A percentile compares a stretch with the other conserved stretches of the same genome.
These are phyloP conservation scores for Sergeia podlipaevii DNA, from an alignment of 208 protist genomes.

Conservation along the genomic window DNA sequence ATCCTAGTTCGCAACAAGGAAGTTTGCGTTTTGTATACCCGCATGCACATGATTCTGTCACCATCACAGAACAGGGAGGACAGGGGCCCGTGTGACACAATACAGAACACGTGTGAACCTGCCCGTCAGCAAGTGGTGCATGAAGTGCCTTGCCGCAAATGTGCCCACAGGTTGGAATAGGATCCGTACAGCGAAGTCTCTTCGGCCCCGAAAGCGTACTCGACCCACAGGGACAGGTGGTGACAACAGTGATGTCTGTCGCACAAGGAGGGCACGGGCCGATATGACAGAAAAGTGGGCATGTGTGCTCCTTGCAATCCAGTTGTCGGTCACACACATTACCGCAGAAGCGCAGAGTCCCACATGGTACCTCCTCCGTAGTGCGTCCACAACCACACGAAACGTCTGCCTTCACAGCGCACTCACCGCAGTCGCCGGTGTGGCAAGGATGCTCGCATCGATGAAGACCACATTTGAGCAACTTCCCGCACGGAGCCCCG, in stretches of 20 bases:
- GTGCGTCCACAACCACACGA: conserved; percentile 41
- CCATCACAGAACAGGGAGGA: conserved; percentile 29
- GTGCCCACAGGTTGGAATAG: conserved; percentile 52
- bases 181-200: conserved; percentile 66
- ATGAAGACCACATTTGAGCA: conserved; percentile 51
- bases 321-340: conserved; percentile 45
- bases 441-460: conserved; percentile 47
- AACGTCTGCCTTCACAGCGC: conserved; percentile 14
- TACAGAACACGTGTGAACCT: conserved; percentile 46
- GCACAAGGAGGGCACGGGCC: conserved; percentile 57
- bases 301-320: conserved; percentile 50
- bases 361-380: conserved; percentile 26
- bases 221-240: conserved; percentile 58
- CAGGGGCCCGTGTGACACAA: conserved; percentile 54
- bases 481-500: conserved; percentile 33
- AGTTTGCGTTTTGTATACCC: conserved; percentile 41
- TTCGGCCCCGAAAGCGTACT: conserved; percentile 13
- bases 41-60: conserved; percentile 46
- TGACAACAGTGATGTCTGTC: conserved; percentile 38
- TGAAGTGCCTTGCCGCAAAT: conserved; percentile 57
- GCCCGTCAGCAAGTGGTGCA: conserved; percentile 60
- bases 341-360: conserved; percentile 26
- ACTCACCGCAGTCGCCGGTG: conserved; percentile 34
- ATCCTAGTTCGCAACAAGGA: conserved; percentile 32
- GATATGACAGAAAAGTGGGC: conserved; percentile 50